Evolutionary conservation across 2,329 filamentous ascomycete species (phyloP).

Genomic region (Alternaria solani): DNA sequence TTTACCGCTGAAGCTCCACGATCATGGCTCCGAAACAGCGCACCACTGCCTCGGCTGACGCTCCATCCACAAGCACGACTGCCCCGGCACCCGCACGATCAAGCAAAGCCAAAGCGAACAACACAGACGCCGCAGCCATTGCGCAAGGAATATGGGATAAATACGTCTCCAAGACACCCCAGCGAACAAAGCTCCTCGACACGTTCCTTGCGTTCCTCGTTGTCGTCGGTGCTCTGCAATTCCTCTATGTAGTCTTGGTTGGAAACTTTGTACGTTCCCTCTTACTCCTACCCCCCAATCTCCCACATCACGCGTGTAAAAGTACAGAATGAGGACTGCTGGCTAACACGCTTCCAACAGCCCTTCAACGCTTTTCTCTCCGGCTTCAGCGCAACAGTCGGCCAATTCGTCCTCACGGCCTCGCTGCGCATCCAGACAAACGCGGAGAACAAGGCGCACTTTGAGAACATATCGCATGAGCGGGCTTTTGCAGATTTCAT

Average conservation of each 20-base stretch:
- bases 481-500: conserved; percentile 96
- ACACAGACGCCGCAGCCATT: conserved; percentile 63
- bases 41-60: conserved; percentile 19
- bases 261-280: conserved; percentile 85
- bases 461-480: conserved; percentile 79
- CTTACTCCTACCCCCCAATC: neutral
- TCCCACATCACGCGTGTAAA: neutral
- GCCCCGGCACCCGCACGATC: conserved; percentile 26
- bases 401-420: conserved; percentile 96
- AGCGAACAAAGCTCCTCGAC: conserved; percentile 91
- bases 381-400: conserved; percentile 92
- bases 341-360: conserved; percentile 58
- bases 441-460: conserved; percentile 79
- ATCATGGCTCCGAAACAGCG: conserved; percentile 48
- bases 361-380: conserved; percentile 99
- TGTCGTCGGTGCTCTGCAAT: conserved; percentile 86
- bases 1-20: conserved; percentile 5
- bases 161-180: conserved; percentile 82
- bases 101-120: conserved; percentile 38
- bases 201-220: conserved; percentile 89
- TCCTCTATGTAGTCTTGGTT: conserved; percentile 87
- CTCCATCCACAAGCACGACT: conserved; percentile 25
- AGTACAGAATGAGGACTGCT: neutral
- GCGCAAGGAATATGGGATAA: conserved; percentile 74
- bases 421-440: conserved; percentile 91